Evolutionary conservation across 148 eudicot species (phyloP), one percentile per base, ranked within the genome.

Genomic region (Rhododendron kiyosumense): DNA sequence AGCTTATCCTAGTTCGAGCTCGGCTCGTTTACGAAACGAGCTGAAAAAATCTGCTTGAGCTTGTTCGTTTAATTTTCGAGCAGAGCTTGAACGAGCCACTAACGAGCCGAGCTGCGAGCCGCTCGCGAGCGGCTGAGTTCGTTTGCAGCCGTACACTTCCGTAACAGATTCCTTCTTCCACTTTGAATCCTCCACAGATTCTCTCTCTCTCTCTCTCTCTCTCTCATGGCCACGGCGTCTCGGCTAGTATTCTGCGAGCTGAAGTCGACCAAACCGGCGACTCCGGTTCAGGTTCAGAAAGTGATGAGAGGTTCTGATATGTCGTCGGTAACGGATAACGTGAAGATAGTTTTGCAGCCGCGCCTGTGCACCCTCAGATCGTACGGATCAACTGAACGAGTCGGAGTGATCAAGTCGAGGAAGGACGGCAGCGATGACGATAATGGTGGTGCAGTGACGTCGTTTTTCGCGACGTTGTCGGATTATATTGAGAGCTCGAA

Each of bases 401-500:
- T 77, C 10, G 96, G 90, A 30, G 85, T 93, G 76, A 89, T 94
- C 4, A 94, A 88, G 86, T 67, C 86, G 69, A 87, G 81, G 69
- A 85, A 67, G 69, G 83, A 61, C 52, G 89, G 49, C 38, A 82
- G 46, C 28, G 89, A 22, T 28, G 85, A 83, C 0, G 76, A 49
- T 1, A 84, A 63, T 49, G 89, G 74, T 1, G 76, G 38, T 1
- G 41, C 38, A 9, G 90, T 91, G 84, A 91, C 96, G 7, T 89
- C 92, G 26, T 93, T 96, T 88, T 88, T 95, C 48, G 95, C 87
- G 24, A 93, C 89, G 49, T 84, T 96, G 81, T 92, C 92, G 65
- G 97, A 96, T 69, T 94, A 95, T 87, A 88, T 96, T 3, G 99
- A 96, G 86, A 96, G 97, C 85, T 85, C 93, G 7, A 95, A 88